phyloP scores from a whole-genome alignment of 495 filamentous ascomycete species.

The Cercophora sp. region DNA sequence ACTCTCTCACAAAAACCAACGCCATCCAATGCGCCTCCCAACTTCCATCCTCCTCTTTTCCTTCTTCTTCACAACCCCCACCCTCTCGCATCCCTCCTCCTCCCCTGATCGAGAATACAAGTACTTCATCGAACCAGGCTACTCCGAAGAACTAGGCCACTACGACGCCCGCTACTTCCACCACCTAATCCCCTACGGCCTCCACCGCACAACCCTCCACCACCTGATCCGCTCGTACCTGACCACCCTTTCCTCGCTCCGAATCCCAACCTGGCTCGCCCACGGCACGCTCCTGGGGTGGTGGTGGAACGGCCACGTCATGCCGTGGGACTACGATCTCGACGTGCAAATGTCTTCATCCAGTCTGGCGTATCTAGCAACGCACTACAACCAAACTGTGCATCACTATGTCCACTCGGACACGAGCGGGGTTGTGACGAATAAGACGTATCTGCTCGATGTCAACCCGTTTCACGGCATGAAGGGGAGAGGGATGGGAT shows the following conservation, averaged over 20 bases:
- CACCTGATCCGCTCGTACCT: conserved; percentile 74
- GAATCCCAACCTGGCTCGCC: conserved; percentile 79
- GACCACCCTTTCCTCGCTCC: conserved; percentile 56
- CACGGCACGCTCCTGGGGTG: conserved; percentile 84
- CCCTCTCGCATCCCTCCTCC: neutral
- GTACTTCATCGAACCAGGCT: conserved; percentile 57
- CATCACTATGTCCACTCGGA: conserved; percentile 50
- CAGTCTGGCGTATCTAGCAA: conserved; percentile 59
- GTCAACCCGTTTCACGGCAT: conserved; percentile 67
- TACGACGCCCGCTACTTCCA: conserved; percentile 71
- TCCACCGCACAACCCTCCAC: conserved; percentile 58
- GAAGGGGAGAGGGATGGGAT: conserved; percentile 58
- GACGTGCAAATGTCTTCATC: conserved; percentile 70
- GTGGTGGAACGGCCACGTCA: conserved; percentile 85
- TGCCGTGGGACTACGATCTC: conserved; percentile 89
- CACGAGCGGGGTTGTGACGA: conserved; percentile 4
- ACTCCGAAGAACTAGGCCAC: conserved; percentile 54
- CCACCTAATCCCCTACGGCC: conserved; percentile 55
- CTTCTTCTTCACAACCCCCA: too few relatives aligned
- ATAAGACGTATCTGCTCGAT: conserved; percentile 63
- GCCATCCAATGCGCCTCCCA: too few relatives aligned
- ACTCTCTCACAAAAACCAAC: too few relatives aligned
- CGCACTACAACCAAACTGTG: conserved; percentile 60
- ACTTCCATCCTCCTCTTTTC: too few relatives aligned
- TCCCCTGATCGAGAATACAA: conserved; percentile 27